A percentile compares a stretch with the other conserved stretches of the same genome.
Conservation (phyloP, 2,329 filamentous ascomycete species). For the Alternaria triticimaculans region DNA sequence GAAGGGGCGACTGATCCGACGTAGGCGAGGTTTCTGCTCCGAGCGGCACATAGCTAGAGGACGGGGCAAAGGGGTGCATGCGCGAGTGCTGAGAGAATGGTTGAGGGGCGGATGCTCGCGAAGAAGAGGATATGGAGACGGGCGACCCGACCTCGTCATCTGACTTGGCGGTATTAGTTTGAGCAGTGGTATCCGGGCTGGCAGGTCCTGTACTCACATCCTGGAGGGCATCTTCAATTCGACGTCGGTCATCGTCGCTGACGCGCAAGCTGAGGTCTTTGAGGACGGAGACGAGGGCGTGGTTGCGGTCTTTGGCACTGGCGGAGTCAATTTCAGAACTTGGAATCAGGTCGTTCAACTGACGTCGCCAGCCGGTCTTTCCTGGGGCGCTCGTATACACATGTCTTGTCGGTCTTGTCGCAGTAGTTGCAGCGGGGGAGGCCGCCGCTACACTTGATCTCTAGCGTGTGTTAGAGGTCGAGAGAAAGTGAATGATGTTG, state of each 20-base stretch:
- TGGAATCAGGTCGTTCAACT: background rate
- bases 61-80: background rate
- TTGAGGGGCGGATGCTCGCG: background rate
- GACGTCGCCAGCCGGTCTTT: constrained; percentile 38
- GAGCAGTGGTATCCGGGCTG: background rate
- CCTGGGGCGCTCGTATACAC: constrained; percentile 38
- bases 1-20: background rate
- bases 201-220: constrained; percentile 7
- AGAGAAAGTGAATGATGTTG: background rate
- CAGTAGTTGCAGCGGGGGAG: constrained; percentile 41
- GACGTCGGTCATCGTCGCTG: constrained; percentile 12
- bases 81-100: constrained; percentile 1
- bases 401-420: constrained; percentile 29
- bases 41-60: background rate
- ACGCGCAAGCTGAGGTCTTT: constrained; percentile 25
- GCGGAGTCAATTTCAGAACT: background rate
- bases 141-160: constrained; percentile 2
- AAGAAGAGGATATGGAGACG: constrained; percentile 1
- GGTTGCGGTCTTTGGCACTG: constrained; percentile 23
- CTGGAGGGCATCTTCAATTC: constrained; percentile 18
- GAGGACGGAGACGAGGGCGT: constrained; percentile 16
- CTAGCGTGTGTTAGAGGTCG: constrained; percentile 19
- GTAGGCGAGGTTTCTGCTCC: background rate
- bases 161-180: constrained; percentile 5
- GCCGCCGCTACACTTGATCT: constrained; percentile 44